A percentile compares a stretch with the other conserved stretches of the same genome.
Evolutionary conservation across 495 filamentous ascomycete species (phyloP).

Genomic region (Echria macrotheca): DNA sequence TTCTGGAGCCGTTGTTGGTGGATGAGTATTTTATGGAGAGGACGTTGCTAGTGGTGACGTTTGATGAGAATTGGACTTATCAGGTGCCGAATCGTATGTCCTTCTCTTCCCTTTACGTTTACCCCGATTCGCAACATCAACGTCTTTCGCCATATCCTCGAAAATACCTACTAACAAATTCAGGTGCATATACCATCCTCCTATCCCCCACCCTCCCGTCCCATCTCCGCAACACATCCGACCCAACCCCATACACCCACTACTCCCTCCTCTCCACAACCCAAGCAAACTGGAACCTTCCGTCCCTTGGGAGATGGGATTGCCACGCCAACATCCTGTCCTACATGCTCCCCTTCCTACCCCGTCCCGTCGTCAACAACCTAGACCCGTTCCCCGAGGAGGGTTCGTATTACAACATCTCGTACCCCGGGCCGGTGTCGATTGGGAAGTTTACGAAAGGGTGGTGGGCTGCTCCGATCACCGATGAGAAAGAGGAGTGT

Average conservation of each 20-base stretch:
- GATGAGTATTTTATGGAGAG: slow-evolving; percentile 64
- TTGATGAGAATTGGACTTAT: slow-evolving; percentile 62
- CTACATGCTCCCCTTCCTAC: no score
- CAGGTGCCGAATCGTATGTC: slow-evolving; percentile 3
- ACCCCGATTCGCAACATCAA: no score
- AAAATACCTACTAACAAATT: slow-evolving; percentile 41
- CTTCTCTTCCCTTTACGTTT: background rate
- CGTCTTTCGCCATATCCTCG: no score
- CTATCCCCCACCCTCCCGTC: slow-evolving; percentile 61
- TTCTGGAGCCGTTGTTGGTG: slow-evolving; percentile 56
- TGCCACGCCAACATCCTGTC: slow-evolving; percentile 54
- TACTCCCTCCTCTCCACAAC: slow-evolving; percentile 63
- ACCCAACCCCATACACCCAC: slow-evolving; percentile 65
- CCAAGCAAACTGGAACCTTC: slow-evolving; percentile 54
- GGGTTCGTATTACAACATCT: slow-evolving; percentile 41
- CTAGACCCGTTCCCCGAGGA: slow-evolving; percentile 24
- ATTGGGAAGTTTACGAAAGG: slow-evolving; percentile 21
- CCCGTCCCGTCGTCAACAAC: no score
- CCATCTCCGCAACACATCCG: slow-evolving; percentile 53
- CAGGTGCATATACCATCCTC: slow-evolving; percentile 53
- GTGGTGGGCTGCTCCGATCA: slow-evolving; percentile 34
- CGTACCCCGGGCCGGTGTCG: slow-evolving; percentile 45
- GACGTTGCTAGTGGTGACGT: slow-evolving; percentile 62
- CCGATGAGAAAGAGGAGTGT: slow-evolving; percentile 5
- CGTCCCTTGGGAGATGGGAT: slow-evolving; percentile 45